These are phyloP conservation scores for Carex parvula DNA, from an alignment of 176 grass and related monocot species.

Conservation along the genomic window DNA sequence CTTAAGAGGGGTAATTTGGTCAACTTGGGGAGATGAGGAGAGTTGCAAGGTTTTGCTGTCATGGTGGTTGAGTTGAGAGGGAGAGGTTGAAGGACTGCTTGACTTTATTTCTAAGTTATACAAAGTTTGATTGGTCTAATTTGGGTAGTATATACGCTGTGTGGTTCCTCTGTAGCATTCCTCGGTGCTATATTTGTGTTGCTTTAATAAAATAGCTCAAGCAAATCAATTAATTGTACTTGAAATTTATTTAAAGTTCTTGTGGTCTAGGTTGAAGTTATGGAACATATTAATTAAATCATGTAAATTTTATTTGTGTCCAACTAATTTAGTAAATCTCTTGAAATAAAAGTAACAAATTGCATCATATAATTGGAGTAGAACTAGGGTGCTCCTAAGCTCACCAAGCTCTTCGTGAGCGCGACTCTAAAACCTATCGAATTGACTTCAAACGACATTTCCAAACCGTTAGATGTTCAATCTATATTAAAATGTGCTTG, in stretches of 20 bases:
- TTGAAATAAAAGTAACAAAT: not conserved
- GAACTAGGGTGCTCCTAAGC: no score
- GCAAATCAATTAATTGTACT: not conserved
- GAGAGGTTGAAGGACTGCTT: constrained; percentile 40
- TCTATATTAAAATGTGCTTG: no score
- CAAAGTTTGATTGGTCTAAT: constrained; percentile 13
- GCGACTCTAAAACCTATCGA: no score
- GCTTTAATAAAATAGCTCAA: not conserved
- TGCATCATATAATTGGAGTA: no score
- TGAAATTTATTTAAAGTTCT: not conserved
- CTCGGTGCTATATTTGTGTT: not conserved
- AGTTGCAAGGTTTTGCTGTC: constrained; percentile 51
- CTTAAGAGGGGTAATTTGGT: constrained; percentile 49
- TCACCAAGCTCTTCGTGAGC: no score
- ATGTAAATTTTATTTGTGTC: not conserved
- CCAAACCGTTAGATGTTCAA: no score
- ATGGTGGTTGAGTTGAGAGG: constrained; percentile 57
- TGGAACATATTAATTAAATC: not conserved
- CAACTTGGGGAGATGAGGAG: constrained; percentile 20
- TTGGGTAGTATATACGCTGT: not conserved
- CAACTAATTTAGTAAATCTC: not conserved
- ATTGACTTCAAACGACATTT: no score
- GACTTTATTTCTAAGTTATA: constrained; percentile 59
- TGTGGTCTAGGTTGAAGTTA: not conserved
- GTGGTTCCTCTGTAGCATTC: not conserved